phyloP scores from a whole-genome alignment of 2,329 filamentous ascomycete genomes.

The Aspergillus amoenus region DNA sequence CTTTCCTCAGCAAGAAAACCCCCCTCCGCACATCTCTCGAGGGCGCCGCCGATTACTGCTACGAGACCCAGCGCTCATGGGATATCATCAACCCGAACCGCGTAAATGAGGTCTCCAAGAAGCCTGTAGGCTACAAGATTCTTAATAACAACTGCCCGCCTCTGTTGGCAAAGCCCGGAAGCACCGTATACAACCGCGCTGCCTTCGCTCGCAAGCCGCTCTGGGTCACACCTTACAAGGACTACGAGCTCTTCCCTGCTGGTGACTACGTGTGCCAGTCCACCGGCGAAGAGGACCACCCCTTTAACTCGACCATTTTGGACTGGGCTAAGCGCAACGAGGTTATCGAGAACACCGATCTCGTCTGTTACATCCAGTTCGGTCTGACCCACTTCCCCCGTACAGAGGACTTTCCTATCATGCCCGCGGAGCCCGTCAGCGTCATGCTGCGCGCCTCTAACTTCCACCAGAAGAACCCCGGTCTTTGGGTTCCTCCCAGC shows the following conservation, averaged over 20 bases:
- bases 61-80: conserved; percentile 77
- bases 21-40: conserved; percentile 70
- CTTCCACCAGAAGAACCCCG: conserved; percentile 77
- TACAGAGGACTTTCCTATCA: conserved; percentile 88
- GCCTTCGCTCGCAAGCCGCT: no score
- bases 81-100: conserved; percentile 84
- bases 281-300: conserved; percentile 63
- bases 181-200: no score
- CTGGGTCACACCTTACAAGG: no score
- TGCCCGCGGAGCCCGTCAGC: conserved; percentile 84
- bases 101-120: conserved; percentile 64
- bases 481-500: conserved; percentile 77
- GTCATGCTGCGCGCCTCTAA: conserved; percentile 75
- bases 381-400: conserved; percentile 86
- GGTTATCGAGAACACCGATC: conserved; percentile 74
- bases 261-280: conserved; percentile 78
- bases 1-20: conserved; percentile 82
- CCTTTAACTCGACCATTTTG: conserved; percentile 71
- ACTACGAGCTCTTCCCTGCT: no score
- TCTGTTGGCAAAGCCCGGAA: no score
- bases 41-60: conserved; percentile 77
- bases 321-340: conserved; percentile 69
- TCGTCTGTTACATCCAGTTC: conserved; percentile 88
- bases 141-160: no score
- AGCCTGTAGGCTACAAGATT: no score